phyloP scores from a whole-genome alignment of 2,329 filamentous ascomycete genomes.

The Claviceps fusiformis region DNA sequence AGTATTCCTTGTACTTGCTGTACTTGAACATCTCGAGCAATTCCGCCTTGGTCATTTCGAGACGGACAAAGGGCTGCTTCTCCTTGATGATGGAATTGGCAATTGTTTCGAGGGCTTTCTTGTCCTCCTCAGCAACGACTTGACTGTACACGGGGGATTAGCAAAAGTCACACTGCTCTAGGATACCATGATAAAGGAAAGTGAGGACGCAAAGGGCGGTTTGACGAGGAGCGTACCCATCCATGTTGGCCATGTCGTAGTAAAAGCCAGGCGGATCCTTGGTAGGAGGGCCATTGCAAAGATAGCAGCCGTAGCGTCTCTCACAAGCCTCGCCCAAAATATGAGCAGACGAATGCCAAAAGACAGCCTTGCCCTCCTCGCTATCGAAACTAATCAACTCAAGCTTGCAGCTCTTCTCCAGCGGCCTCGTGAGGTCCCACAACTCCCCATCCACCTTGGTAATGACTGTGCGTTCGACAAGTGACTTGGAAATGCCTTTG shows the following conservation, averaged over 20 bases:
- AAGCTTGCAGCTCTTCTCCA: conserved; percentile 78
- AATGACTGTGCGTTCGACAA: conserved; percentile 76
- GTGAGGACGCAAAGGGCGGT: too few relatives aligned
- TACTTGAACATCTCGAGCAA: conserved; percentile 90
- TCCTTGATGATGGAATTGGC: conserved; percentile 83
- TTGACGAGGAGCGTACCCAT: conserved; percentile 15
- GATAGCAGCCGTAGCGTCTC: conserved; percentile 75
- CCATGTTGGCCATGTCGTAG: conserved; percentile 74
- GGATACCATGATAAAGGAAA: not conserved
- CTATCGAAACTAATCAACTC: conserved; percentile 71
- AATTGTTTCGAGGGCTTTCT: conserved; percentile 70
- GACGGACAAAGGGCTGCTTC: conserved; percentile 86
- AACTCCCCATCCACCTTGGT: conserved; percentile 70
- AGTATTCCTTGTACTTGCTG: conserved; percentile 97
- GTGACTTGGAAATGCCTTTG: conserved; percentile 69
- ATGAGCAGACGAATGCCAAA: conserved; percentile 95
- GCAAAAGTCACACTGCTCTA: not conserved
- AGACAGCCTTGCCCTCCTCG: conserved; percentile 63
- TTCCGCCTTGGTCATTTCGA: conserved; percentile 80
- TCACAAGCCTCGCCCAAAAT: conserved; percentile 92
- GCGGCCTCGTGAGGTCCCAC: conserved; percentile 84
- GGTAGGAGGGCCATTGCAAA: conserved; percentile 88
- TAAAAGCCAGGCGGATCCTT: conserved; percentile 71
- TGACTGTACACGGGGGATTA: conserved; percentile 41
- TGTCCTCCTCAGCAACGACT: conserved; percentile 62